phyloP scores from a whole-genome alignment of 2,329 filamentous ascomycete species.

The Dichotomopilus funicola region DNA sequence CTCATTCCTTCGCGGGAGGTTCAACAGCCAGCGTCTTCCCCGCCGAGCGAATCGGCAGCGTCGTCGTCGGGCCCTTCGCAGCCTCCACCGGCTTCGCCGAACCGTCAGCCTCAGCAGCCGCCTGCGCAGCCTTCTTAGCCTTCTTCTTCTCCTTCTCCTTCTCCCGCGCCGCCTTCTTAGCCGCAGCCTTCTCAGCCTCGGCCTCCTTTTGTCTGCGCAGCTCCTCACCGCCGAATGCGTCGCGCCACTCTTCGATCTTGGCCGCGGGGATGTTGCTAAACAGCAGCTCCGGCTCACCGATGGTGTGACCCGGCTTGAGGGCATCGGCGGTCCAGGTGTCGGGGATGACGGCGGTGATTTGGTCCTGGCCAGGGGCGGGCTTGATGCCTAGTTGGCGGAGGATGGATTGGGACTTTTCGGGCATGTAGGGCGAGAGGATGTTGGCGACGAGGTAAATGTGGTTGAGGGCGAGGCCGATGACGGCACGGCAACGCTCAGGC shows the following conservation, averaged over 20 bases:
- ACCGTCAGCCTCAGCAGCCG: constrained; percentile 14
- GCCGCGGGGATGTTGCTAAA: constrained; percentile 78
- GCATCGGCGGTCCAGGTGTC: constrained; percentile 55
- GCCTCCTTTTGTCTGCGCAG: constrained; percentile 64
- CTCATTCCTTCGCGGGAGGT: not conserved
- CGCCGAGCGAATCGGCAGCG: constrained; percentile 12
- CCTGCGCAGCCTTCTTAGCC: constrained; percentile 32
- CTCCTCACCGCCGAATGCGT: constrained; percentile 60
- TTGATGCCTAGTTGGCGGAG: constrained; percentile 63
- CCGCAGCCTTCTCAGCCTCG: constrained; percentile 43
- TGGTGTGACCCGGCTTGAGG: constrained; percentile 67
- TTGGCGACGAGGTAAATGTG: constrained; percentile 75
- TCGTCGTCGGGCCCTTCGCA: constrained; percentile 20
- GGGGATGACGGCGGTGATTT: constrained; percentile 52
- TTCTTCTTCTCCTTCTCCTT: constrained; percentile 45
- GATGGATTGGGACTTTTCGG: constrained; percentile 68
- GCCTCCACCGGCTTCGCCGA: not conserved
- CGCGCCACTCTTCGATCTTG: constrained; percentile 78
- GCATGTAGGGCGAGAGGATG: constrained; percentile 78
- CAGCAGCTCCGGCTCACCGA: constrained; percentile 71
- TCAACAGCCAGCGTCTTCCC: not conserved
- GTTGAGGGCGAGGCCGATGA: constrained; percentile 77
- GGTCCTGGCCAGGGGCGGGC: constrained; percentile 23
- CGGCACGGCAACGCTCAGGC: constrained; percentile 47
- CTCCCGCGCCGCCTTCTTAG: constrained; percentile 45